Evolutionary conservation across 495 filamentous ascomycete genomes (phyloP), one percentile per base, ranked within the genome.

Genomic region (Hypoxylon crocopeplum): DNA sequence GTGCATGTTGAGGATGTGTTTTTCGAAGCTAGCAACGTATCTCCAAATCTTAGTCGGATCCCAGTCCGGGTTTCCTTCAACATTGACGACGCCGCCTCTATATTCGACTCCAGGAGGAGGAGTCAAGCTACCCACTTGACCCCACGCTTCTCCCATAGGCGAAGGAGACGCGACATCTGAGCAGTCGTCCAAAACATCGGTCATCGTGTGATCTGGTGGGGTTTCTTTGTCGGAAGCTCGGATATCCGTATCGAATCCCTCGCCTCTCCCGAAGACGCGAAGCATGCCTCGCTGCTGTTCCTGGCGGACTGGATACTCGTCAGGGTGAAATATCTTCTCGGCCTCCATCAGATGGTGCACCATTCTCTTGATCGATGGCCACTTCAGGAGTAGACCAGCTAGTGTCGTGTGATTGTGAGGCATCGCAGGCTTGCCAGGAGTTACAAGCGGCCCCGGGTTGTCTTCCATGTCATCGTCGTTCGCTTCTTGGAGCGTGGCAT

Each of bases 1-100:
- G 70, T 98, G 94, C 69, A 98, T 84, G 48, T 85, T 89, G 62
- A 96, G 88, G 32, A 98, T 88, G 67, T 95, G 82, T 3, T 86
- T 70, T 66, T 92, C 74, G 69, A 91, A 98, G 70, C 86, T 89
- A 12, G 82, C 63, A 30, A 88, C 81, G 33, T 92, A 87, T 33
- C 75, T 79, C 52, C 77, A 77, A 6, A 96, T 78, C 1, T 81
- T 89, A 10, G 69, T 72, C 15, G 77, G 65, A 49, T 88, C 82
- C 44, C 95, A 80, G 44, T 86, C 88, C 11, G 91, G 75, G 10
- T 82, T 76, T 25, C 86, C 85, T 52, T 85, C 81, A 4, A 81
- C 62, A 52, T 82, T 81, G 10, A 91, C 77, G 1, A 85, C 82
- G 22, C 69, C 72, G 30, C 71, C 72, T 39, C 72, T 73, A 11